phyloP scores from a whole-genome alignment of 2,329 filamentous ascomycete species.

The Aschersonia sp. region DNA sequence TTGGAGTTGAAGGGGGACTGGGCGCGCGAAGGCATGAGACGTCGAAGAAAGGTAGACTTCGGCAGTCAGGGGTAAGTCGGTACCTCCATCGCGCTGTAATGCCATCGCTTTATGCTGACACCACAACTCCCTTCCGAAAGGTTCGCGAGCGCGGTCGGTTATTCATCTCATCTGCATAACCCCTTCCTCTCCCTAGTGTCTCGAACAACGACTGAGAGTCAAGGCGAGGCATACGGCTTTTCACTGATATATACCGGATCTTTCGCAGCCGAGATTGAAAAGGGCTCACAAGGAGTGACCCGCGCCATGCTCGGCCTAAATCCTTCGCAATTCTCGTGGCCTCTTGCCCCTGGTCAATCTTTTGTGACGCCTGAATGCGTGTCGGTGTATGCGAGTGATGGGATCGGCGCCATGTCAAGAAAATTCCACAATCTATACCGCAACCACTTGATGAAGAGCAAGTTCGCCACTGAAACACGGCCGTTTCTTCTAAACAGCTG shows the following conservation, averaged over 20 bases:
- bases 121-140: constrained; percentile 14
- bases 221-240: constrained; percentile 49
- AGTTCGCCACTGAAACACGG: constrained; percentile 33
- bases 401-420: constrained; percentile 47
- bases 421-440: constrained; percentile 46
- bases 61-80: constrained; percentile 33
- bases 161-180: constrained; percentile 49
- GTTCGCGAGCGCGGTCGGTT: constrained; percentile 46
- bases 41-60: constrained; percentile 39
- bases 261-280: constrained; percentile 46
- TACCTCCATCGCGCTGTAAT: too few relatives aligned
- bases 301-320: constrained; percentile 47
- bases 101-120: too few relatives aligned
- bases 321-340: constrained; percentile 43
- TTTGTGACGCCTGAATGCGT: constrained; percentile 49
- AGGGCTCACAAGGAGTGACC: constrained; percentile 45
- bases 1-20: constrained; percentile 48
- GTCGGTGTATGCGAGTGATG: constrained; percentile 42
- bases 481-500: constrained; percentile 50
- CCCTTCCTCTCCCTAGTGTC: constrained; percentile 45
- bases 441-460: constrained; percentile 43
- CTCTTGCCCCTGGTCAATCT: constrained; percentile 36
- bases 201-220: constrained; percentile 42
- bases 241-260: constrained; percentile 51
- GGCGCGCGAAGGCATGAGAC: constrained; percentile 40